Evolutionary conservation across 441 rosid genomes (phyloP), one percentile per base, ranked within the genome.

Genomic region (Arabidopsis hybrid): DNA sequence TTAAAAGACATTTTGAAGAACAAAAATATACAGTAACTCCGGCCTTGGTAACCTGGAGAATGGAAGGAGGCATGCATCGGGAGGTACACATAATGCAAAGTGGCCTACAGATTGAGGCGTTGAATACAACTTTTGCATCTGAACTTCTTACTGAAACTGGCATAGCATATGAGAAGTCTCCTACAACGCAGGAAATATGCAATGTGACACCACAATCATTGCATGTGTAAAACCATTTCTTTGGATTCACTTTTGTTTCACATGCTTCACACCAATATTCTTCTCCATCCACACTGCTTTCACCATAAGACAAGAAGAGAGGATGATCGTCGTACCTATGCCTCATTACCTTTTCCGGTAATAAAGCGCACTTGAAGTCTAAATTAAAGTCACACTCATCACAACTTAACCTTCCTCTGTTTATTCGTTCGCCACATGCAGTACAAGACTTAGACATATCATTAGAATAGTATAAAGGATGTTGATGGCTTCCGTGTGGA

Each of bases 251-350:
- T 40, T 29, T 26, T 11, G 35, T 29, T 73, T 78, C 75, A 43
- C 65, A 74, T n/a, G 73, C 55, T 3, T 74, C 82, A 51, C 82
- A 79, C 65, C 60, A 69, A n/a, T 51, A 53, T n/a, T n/a, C n/a
- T 3, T 74, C 39, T 0, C 29, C 57, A 57, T 51, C 8, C 7
- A 45, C 55, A 38, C 6, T 18, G 1, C 0, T 38, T 7, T 79
- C 79, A 17, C 29, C 47, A 57, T 8, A 75, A 2, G 47, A 46
- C n/a, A 75, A 69, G 6, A 7, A 45, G 11, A 71, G 73, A 53
- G 52, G 57, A 66, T 79, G 79, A 45, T 65, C 36, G 2, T 79
- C 79, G 1, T 60, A 52, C 65, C 68, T 60, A 1, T 45, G 2
- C 7, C 5, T 38, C 67, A 5, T 39, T 13, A 50, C 77, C 21